phyloP scores from a whole-genome alignment of 2,329 filamentous ascomycete species.

The Fusarium sp. region DNA sequence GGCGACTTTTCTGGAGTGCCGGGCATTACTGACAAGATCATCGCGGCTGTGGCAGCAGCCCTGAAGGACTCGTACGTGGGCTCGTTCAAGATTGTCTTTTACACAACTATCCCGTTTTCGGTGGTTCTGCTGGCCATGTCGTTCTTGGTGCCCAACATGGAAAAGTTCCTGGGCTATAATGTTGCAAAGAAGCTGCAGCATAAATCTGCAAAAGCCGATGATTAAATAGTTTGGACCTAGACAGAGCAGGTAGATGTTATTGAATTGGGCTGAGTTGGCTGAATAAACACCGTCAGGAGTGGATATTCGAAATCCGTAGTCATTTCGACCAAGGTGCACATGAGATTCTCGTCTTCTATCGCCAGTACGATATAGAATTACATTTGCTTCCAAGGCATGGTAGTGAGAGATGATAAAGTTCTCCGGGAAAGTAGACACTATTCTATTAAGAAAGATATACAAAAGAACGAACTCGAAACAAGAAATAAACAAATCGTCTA shows the following conservation, averaged over 20 bases:
- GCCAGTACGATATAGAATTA: no score
- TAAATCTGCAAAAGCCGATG: background rate
- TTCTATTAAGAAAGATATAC: background rate
- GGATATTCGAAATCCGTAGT: no score
- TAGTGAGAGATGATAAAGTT: no score
- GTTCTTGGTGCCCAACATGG: slow-evolving; percentile 47
- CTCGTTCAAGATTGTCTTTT: slow-evolving; percentile 62
- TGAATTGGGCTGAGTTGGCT: no score
- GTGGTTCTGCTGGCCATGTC: slow-evolving; percentile 55
- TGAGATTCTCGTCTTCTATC: no score
- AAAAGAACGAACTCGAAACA: background rate
- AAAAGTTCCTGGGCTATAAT: slow-evolving; percentile 60
- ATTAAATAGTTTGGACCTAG: no score
- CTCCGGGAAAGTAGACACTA: background rate
- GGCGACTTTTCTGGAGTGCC: slow-evolving; percentile 53
- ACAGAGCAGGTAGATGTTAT: no score
- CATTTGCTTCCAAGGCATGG: no score
- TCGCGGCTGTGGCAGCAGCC: slow-evolving; percentile 51
- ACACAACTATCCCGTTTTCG: slow-evolving; percentile 58
- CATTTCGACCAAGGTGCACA: no score
- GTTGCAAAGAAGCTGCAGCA: slow-evolving; percentile 61
- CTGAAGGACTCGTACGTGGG: slow-evolving; percentile 58
- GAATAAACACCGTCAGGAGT: no score
- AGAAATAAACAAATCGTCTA: background rate
- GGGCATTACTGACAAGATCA: slow-evolving; percentile 46